Evolutionary conservation across 2,329 filamentous ascomycete species (phyloP), one percentile per base, ranked within the genome.

Genomic region (Claviceps monticola): DNA sequence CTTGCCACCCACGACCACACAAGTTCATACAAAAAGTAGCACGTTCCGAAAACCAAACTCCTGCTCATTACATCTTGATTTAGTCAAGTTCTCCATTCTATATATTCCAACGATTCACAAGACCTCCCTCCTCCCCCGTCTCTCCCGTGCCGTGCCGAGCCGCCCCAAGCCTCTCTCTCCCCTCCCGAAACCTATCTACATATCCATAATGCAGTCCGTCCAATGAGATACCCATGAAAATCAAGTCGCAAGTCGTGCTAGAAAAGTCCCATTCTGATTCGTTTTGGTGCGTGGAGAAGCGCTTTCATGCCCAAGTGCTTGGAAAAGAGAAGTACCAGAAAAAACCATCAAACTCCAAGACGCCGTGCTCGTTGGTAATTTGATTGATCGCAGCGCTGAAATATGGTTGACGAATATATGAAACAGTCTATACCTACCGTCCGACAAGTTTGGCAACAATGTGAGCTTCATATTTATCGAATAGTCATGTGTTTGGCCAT

Each of bases 401-500:
- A 63, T 4, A 11, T 34, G 60, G 73, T 61, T 63, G 58, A 67
- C 60, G 66, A 67, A 65, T 66, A 64, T 70, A 65, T 70, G 65
- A 64, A 67, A 64, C 62, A 63, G 64, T 59, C 52, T 55, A 72
- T 74, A 74, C 71, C 66, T 74, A 74, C 71, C 69, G 64, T 70
- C 47, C 64, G 59, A 61, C 56, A 57, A 61, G 56, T 56, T 55
- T 56, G 52, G 53, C 56, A 57, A 38, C 17, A 29, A 50, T 19
- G n/a, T 43, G 21, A 46, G 37, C 50, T 59, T 54, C 48, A 55
- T 50, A 54, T 61, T 77, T 80, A 93, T 65, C 87, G 83, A 66
- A 91, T 91, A 46, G 90, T 96, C 86, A 95, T 95, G 69, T 91
- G 88, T 82, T 95, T 96, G 66, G 82, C 82, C 77, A 91, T 85